Base-by-base conservation (phyloP, 2,329 filamentous ascomycete species). In the Diplodia intermedia region DNA sequence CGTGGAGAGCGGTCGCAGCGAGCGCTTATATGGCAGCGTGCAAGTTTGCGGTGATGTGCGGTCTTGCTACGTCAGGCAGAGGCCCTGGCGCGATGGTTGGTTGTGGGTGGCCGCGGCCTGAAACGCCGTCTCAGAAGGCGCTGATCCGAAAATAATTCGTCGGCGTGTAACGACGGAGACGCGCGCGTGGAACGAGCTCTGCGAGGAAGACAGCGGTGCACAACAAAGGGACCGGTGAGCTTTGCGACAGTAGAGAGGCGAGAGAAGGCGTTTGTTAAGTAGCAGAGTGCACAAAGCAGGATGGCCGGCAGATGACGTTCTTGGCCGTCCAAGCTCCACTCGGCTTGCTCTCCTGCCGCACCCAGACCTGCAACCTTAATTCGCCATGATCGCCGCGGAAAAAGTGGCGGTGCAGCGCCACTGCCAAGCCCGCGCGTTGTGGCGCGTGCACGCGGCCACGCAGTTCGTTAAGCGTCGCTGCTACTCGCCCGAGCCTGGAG, bases 51-150 rank as follows among this genome's bases (percentile, higher is more conserved):
- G 62, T 76, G 62, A 31, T 65, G 62, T 9, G 62, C 26, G 29
- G 49, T 20, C 50, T 54, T 54, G 62, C 62, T 65, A 55, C 62
- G 62, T 65, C 62, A 65, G 62, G 31, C 38, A 31, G 62, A n/a
- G 36, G 62, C 7, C 26, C n/a, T 20, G 20, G 62, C 49, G 36
- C 49, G 50, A 55, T 55, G 77, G 76, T 78, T 79, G 77, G 77
- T 61, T 53, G 73, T 70, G 73, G 74, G 71, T 69, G 72, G 68
- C 71, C 71, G 53, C 62, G 56, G 61, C 68, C 72, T 79, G 78
- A 79, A 79, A 79, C 78, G 75, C 76, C 77, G 77, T 76, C 73
- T 75, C 72, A 54, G 52, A 47, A 65, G 9, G 50, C 62, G 62
- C 62, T 55, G 60, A 63, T 63, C 60, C 47, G 60, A 63, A 52